These are phyloP conservation scores for Taiwanofungus camphoratus DNA, from an alignment of 1,284 basidiomycete genomes.

Conservation along the genomic window DNA sequence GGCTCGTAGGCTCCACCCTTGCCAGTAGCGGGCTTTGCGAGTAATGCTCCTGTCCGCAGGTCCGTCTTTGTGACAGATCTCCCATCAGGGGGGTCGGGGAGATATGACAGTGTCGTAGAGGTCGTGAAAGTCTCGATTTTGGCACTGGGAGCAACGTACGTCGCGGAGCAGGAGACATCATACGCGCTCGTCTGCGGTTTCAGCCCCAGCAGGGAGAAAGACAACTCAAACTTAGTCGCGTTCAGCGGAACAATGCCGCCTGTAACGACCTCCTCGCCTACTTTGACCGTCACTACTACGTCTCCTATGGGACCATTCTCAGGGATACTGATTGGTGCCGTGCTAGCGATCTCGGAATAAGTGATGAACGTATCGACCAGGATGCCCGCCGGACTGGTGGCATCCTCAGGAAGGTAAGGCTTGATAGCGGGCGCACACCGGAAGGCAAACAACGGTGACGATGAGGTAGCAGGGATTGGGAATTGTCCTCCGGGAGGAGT, in stretches of 20 bases:
- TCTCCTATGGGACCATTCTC: slow-evolving; percentile 18
- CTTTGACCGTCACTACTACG: slow-evolving; percentile 36
- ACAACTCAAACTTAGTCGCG: slow-evolving; percentile 41
- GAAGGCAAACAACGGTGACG: slow-evolving; percentile 54
- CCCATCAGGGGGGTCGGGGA: slow-evolving; percentile 46
- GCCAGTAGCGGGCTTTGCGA: slow-evolving; percentile 50
- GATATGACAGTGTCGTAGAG: slow-evolving; percentile 42
- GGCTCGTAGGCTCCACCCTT: slow-evolving; percentile 46
- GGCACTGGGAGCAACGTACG: slow-evolving; percentile 9
- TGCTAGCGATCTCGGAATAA: slow-evolving; percentile 40
- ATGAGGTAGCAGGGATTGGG: slow-evolving; percentile 40
- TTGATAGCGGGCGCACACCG: slow-evolving; percentile 62
- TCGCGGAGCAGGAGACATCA: slow-evolving; percentile 48
- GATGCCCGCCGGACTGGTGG: slow-evolving; percentile 33
- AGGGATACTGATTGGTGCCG: slow-evolving; percentile 39
- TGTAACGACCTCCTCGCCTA: slow-evolving; percentile 36
- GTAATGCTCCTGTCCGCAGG: slow-evolving; percentile 57
- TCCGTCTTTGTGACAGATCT: slow-evolving; percentile 66
- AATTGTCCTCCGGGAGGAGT: slow-evolving; percentile 60
- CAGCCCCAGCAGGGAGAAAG: slow-evolving; percentile 43
- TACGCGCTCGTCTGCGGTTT: slow-evolving; percentile 41
- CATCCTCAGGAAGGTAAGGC: slow-evolving; percentile 60
- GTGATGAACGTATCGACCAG: slow-evolving; percentile 57
- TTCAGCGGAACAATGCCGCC: slow-evolving; percentile 47
- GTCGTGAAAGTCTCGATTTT: slow-evolving; percentile 42